Evolutionary conservation across 768 basidiomycete genomes (phyloP).

Genomic region (Suillus occidentalis): DNA sequence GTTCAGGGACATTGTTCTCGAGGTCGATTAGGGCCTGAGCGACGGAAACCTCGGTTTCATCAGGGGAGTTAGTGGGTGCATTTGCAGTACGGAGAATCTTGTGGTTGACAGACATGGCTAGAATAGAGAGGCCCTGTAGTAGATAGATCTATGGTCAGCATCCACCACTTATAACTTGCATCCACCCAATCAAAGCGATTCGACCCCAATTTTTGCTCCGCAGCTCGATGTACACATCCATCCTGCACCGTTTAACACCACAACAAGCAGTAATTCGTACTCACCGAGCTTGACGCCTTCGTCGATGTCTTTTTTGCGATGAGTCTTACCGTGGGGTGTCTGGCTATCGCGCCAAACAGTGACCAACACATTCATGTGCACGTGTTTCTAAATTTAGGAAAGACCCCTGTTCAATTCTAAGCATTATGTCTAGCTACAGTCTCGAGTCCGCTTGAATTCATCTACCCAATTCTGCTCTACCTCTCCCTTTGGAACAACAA

Average conservation of each 20-base stretch:
- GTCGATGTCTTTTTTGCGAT: conserved; percentile 39
- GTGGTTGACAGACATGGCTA: conserved; percentile 68
- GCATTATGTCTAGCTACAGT: conserved; percentile 15
- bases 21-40: conserved; percentile 97
- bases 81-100: conserved; percentile 98
- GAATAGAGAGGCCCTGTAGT: conserved; percentile 19
- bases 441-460: conserved; percentile 69
- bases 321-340: conserved; percentile 12
- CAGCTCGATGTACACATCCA: conserved; percentile 23
- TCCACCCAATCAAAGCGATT: conserved; percentile 52
- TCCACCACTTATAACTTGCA: conserved; percentile 42
- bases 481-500: conserved; percentile 72
- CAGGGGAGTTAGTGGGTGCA: conserved; percentile 84
- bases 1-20: conserved; percentile 97
- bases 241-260: conserved; percentile 12
- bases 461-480: conserved; percentile 85
- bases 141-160: conserved; percentile 36
- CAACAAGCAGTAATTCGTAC: conserved; percentile 41
- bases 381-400: background rate
- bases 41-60: conserved; percentile 88
- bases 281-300: conserved; percentile 70
- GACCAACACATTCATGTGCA: conserved; percentile 21
- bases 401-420: background rate
- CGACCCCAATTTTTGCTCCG: conserved; percentile 16
- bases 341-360: conserved; percentile 27